These are phyloP conservation scores for Barnettozyma sp. DNA, from an alignment of 805 yeast species.

Conservation along the genomic window DNA sequence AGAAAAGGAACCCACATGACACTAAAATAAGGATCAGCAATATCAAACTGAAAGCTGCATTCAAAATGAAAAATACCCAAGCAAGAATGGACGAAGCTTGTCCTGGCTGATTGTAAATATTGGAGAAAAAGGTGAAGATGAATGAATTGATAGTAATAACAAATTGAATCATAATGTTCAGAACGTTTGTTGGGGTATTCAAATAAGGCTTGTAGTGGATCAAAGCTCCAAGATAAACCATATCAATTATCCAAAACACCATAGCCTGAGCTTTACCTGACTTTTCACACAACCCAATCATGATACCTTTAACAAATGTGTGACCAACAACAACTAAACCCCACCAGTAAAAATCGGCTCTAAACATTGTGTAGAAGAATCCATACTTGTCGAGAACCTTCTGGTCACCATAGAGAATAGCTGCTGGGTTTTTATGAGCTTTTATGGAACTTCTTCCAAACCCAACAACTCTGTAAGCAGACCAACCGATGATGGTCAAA, in stretches of 20 bases:
- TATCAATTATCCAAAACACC: slow-evolving; percentile 68
- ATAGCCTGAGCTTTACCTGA: slow-evolving; percentile 80
- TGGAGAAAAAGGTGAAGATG: slow-evolving; percentile 79
- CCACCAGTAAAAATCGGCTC: slow-evolving; percentile 79
- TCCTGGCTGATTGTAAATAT: slow-evolving; percentile 73
- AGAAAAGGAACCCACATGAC: slow-evolving; percentile 52
- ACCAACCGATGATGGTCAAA: slow-evolving; percentile 54
- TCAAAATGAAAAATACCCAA: slow-evolving; percentile 79
- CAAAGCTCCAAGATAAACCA: slow-evolving; percentile 57
- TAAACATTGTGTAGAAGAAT: slow-evolving; percentile 83
- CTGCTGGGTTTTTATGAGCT: slow-evolving; percentile 75
- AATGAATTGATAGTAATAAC: slow-evolving; percentile 76
- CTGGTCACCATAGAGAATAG: slow-evolving; percentile 74
- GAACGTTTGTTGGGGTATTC: slow-evolving; percentile 74
- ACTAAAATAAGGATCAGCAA: slow-evolving; percentile 65
- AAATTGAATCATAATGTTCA: slow-evolving; percentile 64
- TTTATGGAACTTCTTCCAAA: slow-evolving; percentile 58
- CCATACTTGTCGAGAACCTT: slow-evolving; percentile 73
- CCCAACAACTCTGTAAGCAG: slow-evolving; percentile 53
- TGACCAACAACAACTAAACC: slow-evolving; percentile 58
- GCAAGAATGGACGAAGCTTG: slow-evolving; percentile 84
- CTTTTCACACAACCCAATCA: slow-evolving; percentile 71
- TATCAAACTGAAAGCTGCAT: slow-evolving; percentile 81
- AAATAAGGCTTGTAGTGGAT: slow-evolving; percentile 67
- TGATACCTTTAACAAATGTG: slow-evolving; percentile 57